Percentiles rank a stretch among this genome's conserved stretches.
phyloP scores from a whole-genome alignment of 805 yeast species.

The Ogataea corticis region DNA sequence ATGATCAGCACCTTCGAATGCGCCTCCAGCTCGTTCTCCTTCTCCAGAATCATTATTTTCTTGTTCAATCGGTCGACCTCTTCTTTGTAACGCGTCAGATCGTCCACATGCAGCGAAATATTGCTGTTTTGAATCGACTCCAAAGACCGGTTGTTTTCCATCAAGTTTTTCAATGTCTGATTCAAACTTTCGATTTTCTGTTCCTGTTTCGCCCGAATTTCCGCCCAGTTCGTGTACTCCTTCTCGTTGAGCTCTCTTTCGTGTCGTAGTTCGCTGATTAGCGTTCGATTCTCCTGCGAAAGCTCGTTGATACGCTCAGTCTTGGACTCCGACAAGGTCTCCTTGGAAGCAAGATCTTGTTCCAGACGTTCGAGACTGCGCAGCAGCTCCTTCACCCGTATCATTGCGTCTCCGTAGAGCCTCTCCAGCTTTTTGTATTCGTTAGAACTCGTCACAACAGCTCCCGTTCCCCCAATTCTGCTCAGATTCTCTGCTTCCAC shows the following conservation, averaged over 20 bases:
- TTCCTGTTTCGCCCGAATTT: slow-evolving; percentile 28
- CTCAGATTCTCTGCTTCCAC: not conserved
- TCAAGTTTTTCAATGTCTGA: slow-evolving; percentile 19
- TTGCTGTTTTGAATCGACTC: slow-evolving; percentile 13
- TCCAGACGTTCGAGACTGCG: slow-evolving; percentile 40
- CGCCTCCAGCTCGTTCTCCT: slow-evolving; percentile 53
- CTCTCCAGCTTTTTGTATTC: slow-evolving; percentile 32
- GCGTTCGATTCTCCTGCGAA: slow-evolving; percentile 27
- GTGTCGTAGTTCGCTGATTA: slow-evolving; percentile 25
- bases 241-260: slow-evolving; percentile 34
- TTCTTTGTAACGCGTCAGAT: slow-evolving; percentile 12
- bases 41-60: slow-evolving; percentile 40
- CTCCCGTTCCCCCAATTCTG: not conserved
- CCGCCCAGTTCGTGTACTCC: slow-evolving; percentile 33
- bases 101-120: slow-evolving; percentile 15
- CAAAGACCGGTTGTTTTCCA: slow-evolving; percentile 16
- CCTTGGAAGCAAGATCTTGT: slow-evolving; percentile 32
- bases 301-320: slow-evolving; percentile 30
- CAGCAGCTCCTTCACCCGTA: slow-evolving; percentile 30
- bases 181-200: slow-evolving; percentile 26
- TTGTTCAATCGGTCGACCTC: slow-evolving; percentile 26
- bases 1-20: slow-evolving; percentile 52
- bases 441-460: not conserved
- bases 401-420: slow-evolving; percentile 30
- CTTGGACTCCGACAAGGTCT: slow-evolving; percentile 27